These are phyloP conservation scores for Salix arbutifolia DNA, from an alignment of 345 rosid species.

Conservation along the genomic window DNA sequence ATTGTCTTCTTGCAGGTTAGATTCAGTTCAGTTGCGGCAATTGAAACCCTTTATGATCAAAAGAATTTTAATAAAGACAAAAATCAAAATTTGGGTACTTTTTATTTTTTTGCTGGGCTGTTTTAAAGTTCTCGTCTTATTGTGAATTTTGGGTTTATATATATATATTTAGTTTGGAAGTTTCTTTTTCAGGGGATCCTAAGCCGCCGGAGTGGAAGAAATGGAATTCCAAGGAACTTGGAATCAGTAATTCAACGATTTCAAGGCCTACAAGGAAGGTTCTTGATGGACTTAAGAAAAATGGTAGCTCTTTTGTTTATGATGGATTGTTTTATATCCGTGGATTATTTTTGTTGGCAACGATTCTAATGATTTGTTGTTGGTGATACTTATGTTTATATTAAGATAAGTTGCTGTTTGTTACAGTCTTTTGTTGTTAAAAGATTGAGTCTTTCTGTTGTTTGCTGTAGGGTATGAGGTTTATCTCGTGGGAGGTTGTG, in stretches of 20 bases:
- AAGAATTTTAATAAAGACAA: conserved; percentile 24
- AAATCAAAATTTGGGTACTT: conserved; percentile 17
- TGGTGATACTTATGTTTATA: background rate
- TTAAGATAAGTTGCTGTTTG: background rate
- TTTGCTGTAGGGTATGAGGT: conserved; percentile 61
- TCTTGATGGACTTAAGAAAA: conserved; percentile 49
- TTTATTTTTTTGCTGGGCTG: background rate
- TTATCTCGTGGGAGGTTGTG: conserved; percentile 96
- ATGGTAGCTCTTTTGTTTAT: conserved; percentile 24
- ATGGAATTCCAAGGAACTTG: conserved; percentile 52
- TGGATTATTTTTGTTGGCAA: background rate
- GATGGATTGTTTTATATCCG: background rate
- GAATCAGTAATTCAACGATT: conserved; percentile 56
- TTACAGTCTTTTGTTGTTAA: background rate
- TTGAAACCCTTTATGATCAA: conserved; percentile 43
- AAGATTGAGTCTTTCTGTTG: background rate
- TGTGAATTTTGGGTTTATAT: background rate
- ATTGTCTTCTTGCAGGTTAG: conserved; percentile 32
- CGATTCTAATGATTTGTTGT: background rate
- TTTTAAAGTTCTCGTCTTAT: background rate
- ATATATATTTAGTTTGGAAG: too few relatives aligned
- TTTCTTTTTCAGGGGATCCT: background rate
- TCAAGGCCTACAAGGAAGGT: conserved; percentile 52
- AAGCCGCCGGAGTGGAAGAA: conserved; percentile 38
- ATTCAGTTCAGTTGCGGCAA: conserved; percentile 37